phyloP scores from a whole-genome alignment of 345 rosid species.

The Conringia planisiliqua region DNA sequence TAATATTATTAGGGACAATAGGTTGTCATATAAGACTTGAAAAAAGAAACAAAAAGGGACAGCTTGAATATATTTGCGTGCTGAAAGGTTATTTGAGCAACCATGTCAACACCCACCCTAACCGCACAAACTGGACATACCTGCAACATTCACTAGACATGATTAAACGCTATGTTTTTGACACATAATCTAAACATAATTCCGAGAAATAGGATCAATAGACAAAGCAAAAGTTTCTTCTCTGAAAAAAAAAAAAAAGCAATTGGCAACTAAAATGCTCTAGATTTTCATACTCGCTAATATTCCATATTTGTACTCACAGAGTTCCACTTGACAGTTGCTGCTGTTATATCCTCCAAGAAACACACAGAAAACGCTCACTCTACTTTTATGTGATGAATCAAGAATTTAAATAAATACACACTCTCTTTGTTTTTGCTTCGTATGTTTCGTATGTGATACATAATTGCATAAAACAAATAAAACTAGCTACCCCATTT shows the following conservation, averaged over 20 bases:
- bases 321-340: not conserved
- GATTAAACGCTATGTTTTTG: not conserved
- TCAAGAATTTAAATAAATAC: not conserved
- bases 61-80: conserved; percentile 91
- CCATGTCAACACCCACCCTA: conserved; percentile 94
- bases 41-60: conserved; percentile 46
- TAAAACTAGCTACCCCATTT: conserved; percentile 58
- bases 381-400: not conserved
- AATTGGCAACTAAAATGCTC: too few relatives aligned
- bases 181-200: not conserved
- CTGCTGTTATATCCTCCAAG: not conserved
- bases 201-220: not conserved
- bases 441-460: not conserved
- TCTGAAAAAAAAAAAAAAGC: not conserved
- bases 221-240: not conserved
- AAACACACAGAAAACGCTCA: conserved; percentile 1
- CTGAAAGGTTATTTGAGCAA: conserved; percentile 89
- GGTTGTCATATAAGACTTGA: not conserved
- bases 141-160: conserved; percentile 41
- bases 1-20: not conserved
- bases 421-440: not conserved
- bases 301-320: too few relatives aligned
- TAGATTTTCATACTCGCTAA: not conserved
- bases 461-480: not conserved
- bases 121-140: conserved; percentile 88